Base-by-base conservation (phyloP, 108 stramenopile species). In the Skeletonema tropicum region DNA sequence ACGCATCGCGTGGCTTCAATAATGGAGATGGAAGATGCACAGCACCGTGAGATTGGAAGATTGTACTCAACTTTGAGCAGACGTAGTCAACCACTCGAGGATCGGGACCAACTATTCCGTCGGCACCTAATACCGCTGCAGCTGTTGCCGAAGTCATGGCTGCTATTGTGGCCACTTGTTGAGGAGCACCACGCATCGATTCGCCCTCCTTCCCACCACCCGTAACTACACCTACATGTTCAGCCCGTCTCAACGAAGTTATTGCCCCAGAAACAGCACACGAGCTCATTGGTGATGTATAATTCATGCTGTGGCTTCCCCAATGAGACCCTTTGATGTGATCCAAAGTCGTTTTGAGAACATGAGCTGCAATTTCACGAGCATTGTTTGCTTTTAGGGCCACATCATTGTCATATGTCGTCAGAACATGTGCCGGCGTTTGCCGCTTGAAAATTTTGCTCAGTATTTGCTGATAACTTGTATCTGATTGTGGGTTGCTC, bases 11-110 rank as follows among this genome's bases (percentile, higher is more conserved):
- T 15, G 91, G 91, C 35, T 91, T 77, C 39, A 94, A 62, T 35
- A 88, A 66, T 19, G 94, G 91, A 73, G 71, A 65, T 55, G 74
- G 60, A 49, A 94, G 78, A 63, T 68, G 86, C 0, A 89, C 80
- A 17, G 90, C 94, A 57, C 94, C 94, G 65, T 94, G 94, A 2
- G 79, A 76, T 57, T 83, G 67, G 57, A 94, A 92, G 35, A 94
- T 80, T 21, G 26, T 59, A 13, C 58, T 61, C 33, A 92, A 61
- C 25, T 76, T 70, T 2, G 57, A 41, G 29, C 82, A 85, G 38
- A 92, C 55, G 3, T 31, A 26, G 12, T 91, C 87, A 33, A 92
- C 87, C 9, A 94, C 60, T 10, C 77, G 73, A 13, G 94, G 91
- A 70, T 94, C 94, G 10, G 89, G 79, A 12, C 92, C 92, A 39